Conservation (phyloP, 2,329 filamentous ascomycete genomes). For the Juglanconis sp. region DNA sequence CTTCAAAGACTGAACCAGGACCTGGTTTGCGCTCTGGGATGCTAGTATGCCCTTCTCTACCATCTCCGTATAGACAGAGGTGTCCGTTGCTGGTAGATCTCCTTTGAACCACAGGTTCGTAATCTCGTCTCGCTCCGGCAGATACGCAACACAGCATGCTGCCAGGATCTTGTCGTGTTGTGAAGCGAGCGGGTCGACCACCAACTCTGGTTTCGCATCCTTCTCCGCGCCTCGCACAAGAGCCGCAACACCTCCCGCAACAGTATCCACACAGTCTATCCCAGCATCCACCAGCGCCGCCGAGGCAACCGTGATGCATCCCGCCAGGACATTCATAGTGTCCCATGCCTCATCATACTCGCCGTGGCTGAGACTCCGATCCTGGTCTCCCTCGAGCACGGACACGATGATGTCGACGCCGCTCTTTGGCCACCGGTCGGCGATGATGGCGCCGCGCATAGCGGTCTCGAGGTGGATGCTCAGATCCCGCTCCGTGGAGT, state of each 20-base stretch:
- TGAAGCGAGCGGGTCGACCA: slow-evolving; percentile 78
- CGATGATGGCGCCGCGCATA: slow-evolving; percentile 82
- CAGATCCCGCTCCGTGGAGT: slow-evolving; percentile 82
- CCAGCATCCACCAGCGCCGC: slow-evolving; percentile 91
- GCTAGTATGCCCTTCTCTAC: slow-evolving; percentile 40
- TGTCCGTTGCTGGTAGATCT: slow-evolving; percentile 43
- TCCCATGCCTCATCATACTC: slow-evolving; percentile 70
- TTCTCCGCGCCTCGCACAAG: slow-evolving; percentile 51
- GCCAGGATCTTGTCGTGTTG: slow-evolving; percentile 77
- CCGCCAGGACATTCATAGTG: slow-evolving; percentile 85
- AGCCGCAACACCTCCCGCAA: slow-evolving; percentile 85
- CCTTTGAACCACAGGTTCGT: slow-evolving; percentile 96
- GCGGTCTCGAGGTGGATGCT: slow-evolving; percentile 90
- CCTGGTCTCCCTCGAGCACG: slow-evolving; percentile 88
- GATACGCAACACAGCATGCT: slow-evolving; percentile 85
- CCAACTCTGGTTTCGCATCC: slow-evolving; percentile 40
- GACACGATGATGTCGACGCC: slow-evolving; percentile 94
- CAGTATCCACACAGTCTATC: slow-evolving; percentile 90
- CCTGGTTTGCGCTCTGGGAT: slow-evolving; percentile 39
- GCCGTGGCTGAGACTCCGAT: slow-evolving; percentile 50
- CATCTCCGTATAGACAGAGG: slow-evolving; percentile 37
- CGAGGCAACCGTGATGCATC: slow-evolving; percentile 89
- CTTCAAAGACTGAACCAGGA: slow-evolving; percentile 37
- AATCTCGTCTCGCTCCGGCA: slow-evolving; percentile 82
- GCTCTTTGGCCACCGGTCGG: slow-evolving; percentile 97